Base-by-base conservation (phyloP, 179 eudicot species). In the Silene noctiflora region DNA sequence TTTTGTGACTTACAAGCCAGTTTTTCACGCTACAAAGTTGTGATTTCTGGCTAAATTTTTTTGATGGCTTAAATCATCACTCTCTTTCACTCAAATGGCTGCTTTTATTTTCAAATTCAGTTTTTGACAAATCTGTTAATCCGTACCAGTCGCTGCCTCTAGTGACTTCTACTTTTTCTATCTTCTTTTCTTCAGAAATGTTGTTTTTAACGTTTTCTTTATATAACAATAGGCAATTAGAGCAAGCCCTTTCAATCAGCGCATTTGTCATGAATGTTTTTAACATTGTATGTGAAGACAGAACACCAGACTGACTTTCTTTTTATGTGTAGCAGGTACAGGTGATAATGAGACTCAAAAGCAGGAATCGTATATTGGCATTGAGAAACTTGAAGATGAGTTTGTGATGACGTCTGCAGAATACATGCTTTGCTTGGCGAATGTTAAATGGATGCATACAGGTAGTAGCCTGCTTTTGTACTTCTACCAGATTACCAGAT, bases 301-400 rank as follows among this genome's bases (percentile, higher is more conserved):
- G 46, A 53, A 62, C 22, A 33, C 19, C 20, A n/a, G 27, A 48
- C 58, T 59, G 44, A 76, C 69, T 21, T 72, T 64, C 14, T 7
- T 58, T 73, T 67, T 66, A 69, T 73, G 46, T 85, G 85, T 88
- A 81, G 94, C 88, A 68, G 86, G 79, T 76, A 80, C 58, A 63
- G 76, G 61, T 81, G 84, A 81, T 77, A 74, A 58, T 71, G 87
- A 75, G 65, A 74, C 87, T 71, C 85, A 81, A 75, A 85, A 80
- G 55, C 85, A 61, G 68, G 85, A 83, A 67, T 74, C 85, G 33
- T 89, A 84, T 81, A 58, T 96, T 35, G 88, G 86, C 75, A 75
- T 90, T 70, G 90, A 93, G 84, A 86, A 87, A 77, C 98, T 96
- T 76, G 99, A 96, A 80, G 94, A 91, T 35, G 99, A 96, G 86